Conservation (phyloP, 2,329 filamentous ascomycete genomes). For the Cladorrhinum sp. region DNA sequence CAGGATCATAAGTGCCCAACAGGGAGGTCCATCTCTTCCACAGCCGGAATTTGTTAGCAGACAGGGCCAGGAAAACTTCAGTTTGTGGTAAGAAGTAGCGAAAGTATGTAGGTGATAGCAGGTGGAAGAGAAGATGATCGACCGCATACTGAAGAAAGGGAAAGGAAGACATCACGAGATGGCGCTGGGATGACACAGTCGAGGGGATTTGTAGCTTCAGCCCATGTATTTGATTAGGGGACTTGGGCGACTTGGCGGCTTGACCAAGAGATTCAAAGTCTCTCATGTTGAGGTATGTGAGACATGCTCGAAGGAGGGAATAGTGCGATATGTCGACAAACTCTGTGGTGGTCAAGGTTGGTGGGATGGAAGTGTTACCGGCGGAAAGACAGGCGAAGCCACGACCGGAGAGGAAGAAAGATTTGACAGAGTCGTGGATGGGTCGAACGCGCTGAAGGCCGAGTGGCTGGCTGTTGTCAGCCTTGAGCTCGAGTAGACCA, state of each 20-base stretch:
- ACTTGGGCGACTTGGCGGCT: neutral
- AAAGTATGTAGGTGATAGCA: conserved; percentile 31
- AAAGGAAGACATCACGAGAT: conserved; percentile 31
- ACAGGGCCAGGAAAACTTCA: conserved; percentile 26
- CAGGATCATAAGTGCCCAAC: conserved; percentile 27
- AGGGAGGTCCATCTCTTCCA: conserved; percentile 35
- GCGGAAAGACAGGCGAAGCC: conserved; percentile 32
- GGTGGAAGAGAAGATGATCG: conserved; percentile 33
- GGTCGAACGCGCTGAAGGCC: conserved; percentile 32
- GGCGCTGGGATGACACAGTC: conserved; percentile 27
- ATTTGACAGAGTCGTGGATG: conserved; percentile 33
- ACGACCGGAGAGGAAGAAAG: conserved; percentile 34
- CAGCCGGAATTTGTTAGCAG: conserved; percentile 30
- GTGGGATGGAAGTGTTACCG: conserved; percentile 13
- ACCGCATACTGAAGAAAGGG: conserved; percentile 35
- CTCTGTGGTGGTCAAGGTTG: conserved; percentile 17
- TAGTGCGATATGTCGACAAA: conserved; percentile 32
- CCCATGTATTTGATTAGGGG: neutral
- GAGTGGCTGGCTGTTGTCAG: conserved; percentile 27
- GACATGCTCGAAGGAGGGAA: conserved; percentile 31
- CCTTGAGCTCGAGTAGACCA: conserved; percentile 32
- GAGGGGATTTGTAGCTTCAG: neutral
- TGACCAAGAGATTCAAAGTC: conserved; percentile 34
- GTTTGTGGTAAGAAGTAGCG: conserved; percentile 35
- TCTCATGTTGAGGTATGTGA: conserved; percentile 34